Evolutionary conservation across 768 basidiomycete species (phyloP).

Genomic region (Boletales sp.): DNA sequence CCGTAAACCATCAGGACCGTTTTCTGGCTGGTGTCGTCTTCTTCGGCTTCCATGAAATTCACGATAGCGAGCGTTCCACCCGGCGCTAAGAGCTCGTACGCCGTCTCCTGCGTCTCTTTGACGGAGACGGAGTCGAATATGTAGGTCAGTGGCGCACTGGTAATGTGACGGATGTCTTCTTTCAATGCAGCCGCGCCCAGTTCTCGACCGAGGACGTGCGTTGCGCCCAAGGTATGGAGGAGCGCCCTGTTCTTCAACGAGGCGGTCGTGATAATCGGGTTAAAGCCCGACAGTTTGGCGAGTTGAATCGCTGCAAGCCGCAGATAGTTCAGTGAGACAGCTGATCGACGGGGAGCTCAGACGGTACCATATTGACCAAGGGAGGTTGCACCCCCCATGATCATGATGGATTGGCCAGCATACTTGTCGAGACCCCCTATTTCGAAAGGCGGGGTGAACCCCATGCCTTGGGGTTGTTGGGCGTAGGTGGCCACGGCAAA

Average conservation of each 20-base stretch:
- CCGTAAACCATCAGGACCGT: constrained; percentile 2
- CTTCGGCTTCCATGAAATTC: background rate
- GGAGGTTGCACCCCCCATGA: constrained; percentile 36
- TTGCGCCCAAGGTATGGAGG: constrained; percentile 35
- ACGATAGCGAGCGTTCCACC: constrained; percentile 27
- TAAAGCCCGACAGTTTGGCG: constrained; percentile 31
- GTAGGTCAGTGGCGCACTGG: constrained; percentile 2
- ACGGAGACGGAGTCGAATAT: constrained; percentile 32
- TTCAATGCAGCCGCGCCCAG: constrained; percentile 8
- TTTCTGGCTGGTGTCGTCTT: background rate
- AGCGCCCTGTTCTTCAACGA: constrained; percentile 29
- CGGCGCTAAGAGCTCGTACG: constrained; percentile 19
- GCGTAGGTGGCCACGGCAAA: constrained; percentile 33
- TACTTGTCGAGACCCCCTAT: constrained; percentile 29
- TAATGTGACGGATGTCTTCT: constrained; percentile 5
- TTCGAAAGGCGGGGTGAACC: constrained; percentile 26
- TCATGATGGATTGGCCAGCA: constrained; percentile 28
- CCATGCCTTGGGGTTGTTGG: constrained; percentile 24
- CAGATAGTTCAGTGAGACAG: too few species aligned
- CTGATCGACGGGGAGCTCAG: too few species aligned
- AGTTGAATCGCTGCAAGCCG: constrained; percentile 27
- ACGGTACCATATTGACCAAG: constrained; percentile 35
- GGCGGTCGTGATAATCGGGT: constrained; percentile 36
- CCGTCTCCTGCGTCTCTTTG: constrained; percentile 31
- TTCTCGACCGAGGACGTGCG: constrained; percentile 33